These are phyloP conservation scores for Emergomyces pasteurianus DNA, from an alignment of 2,329 filamentous ascomycete species.

Conservation along the genomic window DNA sequence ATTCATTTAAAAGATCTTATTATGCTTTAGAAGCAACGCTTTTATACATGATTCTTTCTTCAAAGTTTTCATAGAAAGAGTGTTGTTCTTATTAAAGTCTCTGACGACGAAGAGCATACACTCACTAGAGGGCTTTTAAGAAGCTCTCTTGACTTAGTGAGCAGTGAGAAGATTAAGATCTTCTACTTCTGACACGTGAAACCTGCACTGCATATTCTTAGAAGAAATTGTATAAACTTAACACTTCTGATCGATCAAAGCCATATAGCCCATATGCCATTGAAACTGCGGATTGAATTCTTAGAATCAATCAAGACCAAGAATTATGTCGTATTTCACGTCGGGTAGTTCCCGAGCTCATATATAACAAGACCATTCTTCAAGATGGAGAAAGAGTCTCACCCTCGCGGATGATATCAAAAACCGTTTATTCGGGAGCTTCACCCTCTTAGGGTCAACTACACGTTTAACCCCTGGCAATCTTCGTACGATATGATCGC, in stretches of 20 bases:
- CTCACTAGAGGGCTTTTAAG: not conserved
- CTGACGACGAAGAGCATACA: not conserved
- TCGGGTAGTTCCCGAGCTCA: not conserved
- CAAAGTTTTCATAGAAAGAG: not conserved
- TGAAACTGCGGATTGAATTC: not conserved
- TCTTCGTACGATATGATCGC: not conserved
- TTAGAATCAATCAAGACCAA: not conserved
- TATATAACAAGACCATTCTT: not conserved
- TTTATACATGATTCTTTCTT: not conserved
- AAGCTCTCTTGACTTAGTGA: not conserved
- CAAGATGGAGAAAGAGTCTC: not conserved
- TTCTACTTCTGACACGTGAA: not conserved
- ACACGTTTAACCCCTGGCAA: not conserved
- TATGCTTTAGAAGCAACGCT: not conserved
- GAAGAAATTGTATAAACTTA: not conserved
- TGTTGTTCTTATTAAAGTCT: not conserved
- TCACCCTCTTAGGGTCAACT: not conserved
- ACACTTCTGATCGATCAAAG: not conserved
- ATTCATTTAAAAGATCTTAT: not conserved
- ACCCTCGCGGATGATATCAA: not conserved
- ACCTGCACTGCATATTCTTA: not conserved
- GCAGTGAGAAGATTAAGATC: not conserved
- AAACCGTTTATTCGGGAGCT: not conserved
- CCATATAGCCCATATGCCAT: not conserved
- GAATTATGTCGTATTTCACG: not conserved